A percentile compares a stretch with the other conserved stretches of the same genome.
Evolutionary conservation across 2,329 filamentous ascomycete genomes (phyloP).

Genomic region (Pyrenochaeta sp.): DNA sequence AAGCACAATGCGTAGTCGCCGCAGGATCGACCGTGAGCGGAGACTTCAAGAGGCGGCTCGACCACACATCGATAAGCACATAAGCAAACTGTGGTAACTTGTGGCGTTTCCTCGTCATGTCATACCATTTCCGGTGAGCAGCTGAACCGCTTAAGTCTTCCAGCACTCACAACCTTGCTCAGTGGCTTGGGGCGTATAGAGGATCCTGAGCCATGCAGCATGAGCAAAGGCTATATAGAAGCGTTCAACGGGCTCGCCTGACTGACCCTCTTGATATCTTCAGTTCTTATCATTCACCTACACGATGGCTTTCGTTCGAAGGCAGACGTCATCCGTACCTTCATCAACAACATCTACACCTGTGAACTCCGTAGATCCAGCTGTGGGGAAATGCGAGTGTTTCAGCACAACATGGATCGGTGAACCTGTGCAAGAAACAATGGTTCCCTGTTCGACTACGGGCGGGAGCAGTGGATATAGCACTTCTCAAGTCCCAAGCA

Average conservation of each 20-base stretch:
- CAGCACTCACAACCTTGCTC: too few species aligned
- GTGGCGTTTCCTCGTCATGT: slow-evolving; percentile 3
- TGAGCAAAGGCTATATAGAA: not conserved
- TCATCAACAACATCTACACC: not conserved
- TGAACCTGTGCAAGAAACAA: too few species aligned
- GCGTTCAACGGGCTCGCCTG: too few species aligned
- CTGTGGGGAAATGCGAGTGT: too few species aligned
- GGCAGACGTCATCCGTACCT: too few species aligned
- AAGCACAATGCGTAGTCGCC: not conserved
- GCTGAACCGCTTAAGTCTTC: not conserved
- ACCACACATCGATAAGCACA: not conserved
- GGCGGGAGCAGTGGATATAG: too few species aligned
- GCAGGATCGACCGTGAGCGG: not conserved
- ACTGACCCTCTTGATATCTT: not conserved
- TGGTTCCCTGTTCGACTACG: too few species aligned
- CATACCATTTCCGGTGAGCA: slow-evolving; percentile 5
- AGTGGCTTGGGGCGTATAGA: not conserved
- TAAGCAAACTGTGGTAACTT: not conserved
- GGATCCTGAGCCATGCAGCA: too few species aligned
- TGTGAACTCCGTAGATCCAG: too few species aligned
- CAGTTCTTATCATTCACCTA: not conserved
- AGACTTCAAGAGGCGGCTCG: not conserved
- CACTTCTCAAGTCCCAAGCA: too few species aligned
- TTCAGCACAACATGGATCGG: too few species aligned
- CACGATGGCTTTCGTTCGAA: not conserved